phyloP scores from a whole-genome alignment of 2,329 filamentous ascomycete genomes.

The Magnaporthales sp. region DNA sequence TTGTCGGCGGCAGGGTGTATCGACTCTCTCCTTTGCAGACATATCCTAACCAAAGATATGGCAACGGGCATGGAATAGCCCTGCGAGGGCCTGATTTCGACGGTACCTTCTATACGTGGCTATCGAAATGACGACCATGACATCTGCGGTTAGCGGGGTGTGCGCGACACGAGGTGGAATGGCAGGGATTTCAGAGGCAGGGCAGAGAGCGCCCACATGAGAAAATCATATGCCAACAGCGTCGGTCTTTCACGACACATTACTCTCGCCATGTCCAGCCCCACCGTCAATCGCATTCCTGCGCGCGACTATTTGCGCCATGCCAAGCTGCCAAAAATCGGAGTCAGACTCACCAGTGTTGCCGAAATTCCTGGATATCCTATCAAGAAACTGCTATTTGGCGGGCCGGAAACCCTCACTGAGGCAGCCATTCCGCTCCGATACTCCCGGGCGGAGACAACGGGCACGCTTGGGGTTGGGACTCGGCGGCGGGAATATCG shows the following conservation, averaged over 20 bases:
- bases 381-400: slow-evolving; percentile 93
- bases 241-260: neutral
- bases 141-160: neutral
- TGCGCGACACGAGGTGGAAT: neutral
- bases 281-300: neutral
- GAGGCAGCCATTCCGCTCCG: slow-evolving; percentile 28
- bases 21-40: slow-evolving; percentile 84
- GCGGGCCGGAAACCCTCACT: slow-evolving; percentile 93
- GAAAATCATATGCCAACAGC: neutral
- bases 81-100: slow-evolving; percentile 82
- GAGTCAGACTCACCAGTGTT: slow-evolving; percentile 65
- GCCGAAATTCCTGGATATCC: slow-evolving; percentile 97
- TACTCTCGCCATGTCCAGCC: neutral
- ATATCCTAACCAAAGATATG: slow-evolving; percentile 89
- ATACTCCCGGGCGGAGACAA: neutral
- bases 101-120: slow-evolving; percentile 96
- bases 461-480: neutral
- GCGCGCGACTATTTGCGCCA: slow-evolving; percentile 7
- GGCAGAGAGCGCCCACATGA: neutral
- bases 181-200: neutral
- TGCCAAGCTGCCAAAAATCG: neutral
- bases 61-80: slow-evolving; percentile 84
- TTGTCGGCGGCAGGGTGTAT: slow-evolving; percentile 96
- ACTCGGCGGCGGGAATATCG: neutral
- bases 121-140: slow-evolving; percentile 24